These are phyloP conservation scores for Tolypocladium tropicale DNA, from an alignment of 2,329 filamentous ascomycete genomes.

Conservation along the genomic window DNA sequence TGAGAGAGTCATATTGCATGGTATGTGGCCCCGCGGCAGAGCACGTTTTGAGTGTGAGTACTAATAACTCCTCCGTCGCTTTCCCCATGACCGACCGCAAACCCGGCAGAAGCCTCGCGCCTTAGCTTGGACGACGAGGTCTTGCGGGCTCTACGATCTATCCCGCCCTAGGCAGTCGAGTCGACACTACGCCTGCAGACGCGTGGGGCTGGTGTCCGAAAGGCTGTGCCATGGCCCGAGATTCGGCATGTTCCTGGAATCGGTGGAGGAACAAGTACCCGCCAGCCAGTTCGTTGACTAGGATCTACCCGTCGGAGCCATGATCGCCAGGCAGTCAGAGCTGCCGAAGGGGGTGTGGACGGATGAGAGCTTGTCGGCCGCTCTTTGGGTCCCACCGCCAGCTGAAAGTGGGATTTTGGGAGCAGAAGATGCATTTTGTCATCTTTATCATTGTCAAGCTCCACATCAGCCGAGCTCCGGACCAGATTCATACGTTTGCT, in stretches of 20 bases:
- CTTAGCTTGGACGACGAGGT: no score
- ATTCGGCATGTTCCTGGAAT: not conserved
- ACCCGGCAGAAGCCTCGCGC: no score
- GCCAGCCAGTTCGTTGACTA: not conserved
- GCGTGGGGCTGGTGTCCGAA: no score
- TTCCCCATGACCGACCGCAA: no score
- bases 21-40: no score
- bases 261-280: not conserved
- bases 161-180: no score
- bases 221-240: no score
- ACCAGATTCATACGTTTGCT: not conserved
- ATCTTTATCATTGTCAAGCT: not conserved
- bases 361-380: not conserved
- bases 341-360: not conserved
- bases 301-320: not conserved
- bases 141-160: no score
- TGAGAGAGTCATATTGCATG: not conserved
- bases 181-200: no score
- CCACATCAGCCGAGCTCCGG: not conserved
- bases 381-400: not conserved
- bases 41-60: not conserved
- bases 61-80: no score
- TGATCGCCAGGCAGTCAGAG: not conserved
- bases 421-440: not conserved
- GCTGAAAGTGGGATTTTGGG: not conserved